Evolutionary conservation across 495 filamentous ascomycete species (phyloP).

Genomic region (Thozetella sp.): DNA sequence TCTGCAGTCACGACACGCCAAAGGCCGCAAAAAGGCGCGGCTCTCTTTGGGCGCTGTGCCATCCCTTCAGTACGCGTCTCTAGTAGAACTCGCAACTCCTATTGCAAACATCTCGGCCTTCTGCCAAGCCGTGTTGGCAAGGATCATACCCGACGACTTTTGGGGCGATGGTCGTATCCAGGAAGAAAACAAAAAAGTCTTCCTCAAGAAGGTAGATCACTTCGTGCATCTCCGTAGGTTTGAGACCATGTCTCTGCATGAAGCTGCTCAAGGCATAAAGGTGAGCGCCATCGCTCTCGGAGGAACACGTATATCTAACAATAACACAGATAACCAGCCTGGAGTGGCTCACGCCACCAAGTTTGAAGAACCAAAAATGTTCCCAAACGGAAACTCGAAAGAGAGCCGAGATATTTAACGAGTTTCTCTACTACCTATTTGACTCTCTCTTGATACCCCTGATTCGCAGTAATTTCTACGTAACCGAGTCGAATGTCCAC

Average conservation of each 20-base stretch:
- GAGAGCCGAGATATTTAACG: conserved; percentile 75
- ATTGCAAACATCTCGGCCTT: conserved; percentile 79
- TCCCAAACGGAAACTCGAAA: conserved; percentile 74
- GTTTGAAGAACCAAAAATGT: conserved; percentile 48
- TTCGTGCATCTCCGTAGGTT: conserved; percentile 80
- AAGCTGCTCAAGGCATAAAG: conserved; percentile 76
- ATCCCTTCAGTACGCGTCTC: conserved; percentile 20
- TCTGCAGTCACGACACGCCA: not conserved
- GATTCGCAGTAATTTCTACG: conserved; percentile 85
- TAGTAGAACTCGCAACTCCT: conserved; percentile 75
- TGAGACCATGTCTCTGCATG: conserved; percentile 79
- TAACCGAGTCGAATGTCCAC: conserved; percentile 86
- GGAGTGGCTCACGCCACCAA: conserved; percentile 69
- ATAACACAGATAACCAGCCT: conserved; percentile 59
- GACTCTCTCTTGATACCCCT: conserved; percentile 91
- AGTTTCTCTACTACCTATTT: conserved; percentile 90
- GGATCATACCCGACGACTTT: conserved; percentile 74
- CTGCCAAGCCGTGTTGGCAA: conserved; percentile 74
- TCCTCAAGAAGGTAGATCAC: conserved; percentile 69
- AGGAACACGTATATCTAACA: not conserved
- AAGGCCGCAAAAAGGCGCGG: conserved; percentile 6
- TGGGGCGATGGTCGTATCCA: conserved; percentile 64
- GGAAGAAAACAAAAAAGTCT: conserved; percentile 55
- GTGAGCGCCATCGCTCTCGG: conserved; percentile 38
- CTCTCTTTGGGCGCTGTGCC: not conserved